Evolutionary conservation across 2,329 filamentous ascomycete genomes (phyloP), one percentile per base, ranked within the genome.

Genomic region (Aspergillus fumigatus): DNA sequence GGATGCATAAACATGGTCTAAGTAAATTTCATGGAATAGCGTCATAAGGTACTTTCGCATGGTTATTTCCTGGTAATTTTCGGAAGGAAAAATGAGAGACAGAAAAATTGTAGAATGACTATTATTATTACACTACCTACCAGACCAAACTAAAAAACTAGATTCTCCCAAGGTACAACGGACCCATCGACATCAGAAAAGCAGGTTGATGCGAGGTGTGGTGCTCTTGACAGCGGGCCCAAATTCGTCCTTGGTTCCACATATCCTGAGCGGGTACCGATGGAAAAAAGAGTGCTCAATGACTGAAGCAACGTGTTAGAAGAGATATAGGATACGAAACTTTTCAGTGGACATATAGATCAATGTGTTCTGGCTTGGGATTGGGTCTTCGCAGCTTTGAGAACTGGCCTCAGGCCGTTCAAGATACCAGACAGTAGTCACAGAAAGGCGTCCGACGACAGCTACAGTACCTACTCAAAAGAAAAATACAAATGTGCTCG

Each of bases 211-310:
- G 32, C 32, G 7, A 38, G 32, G 32, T 6, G 14, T 58, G 51
- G 43, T 59, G 56, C 51, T 56, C 56, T 55, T 64, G 62, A 61
- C 60, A 65, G 60, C 53, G 56, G 56, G 55, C 56, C 56, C 55
- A 52, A 29, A 59, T 52, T 53, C 51, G 35, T 51, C 26, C 48
- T 57, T n/a, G 58, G 54, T 56, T 57, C 61, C 61, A 62, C 58
- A 50, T 50, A 47, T 49, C 51, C 38, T 52, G 4, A 35, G 32
- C 14, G 11, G 32, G 32, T 45, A n/a, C 3, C 10, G 50, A 29
- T 41, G 50, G 41, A 41, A 27, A 27, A 51, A 41, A 26, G 40
- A 40, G 49, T 25, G 47, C 14, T 35, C 32, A 35, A 35, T 35
- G 32, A 35, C 32, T 6, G 32, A 17, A 35, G 32, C 32, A 35